Evolutionary conservation across 2,329 filamentous ascomycete genomes (phyloP), one percentile per base, ranked within the genome.

Genomic region (Phialophora tarda): DNA sequence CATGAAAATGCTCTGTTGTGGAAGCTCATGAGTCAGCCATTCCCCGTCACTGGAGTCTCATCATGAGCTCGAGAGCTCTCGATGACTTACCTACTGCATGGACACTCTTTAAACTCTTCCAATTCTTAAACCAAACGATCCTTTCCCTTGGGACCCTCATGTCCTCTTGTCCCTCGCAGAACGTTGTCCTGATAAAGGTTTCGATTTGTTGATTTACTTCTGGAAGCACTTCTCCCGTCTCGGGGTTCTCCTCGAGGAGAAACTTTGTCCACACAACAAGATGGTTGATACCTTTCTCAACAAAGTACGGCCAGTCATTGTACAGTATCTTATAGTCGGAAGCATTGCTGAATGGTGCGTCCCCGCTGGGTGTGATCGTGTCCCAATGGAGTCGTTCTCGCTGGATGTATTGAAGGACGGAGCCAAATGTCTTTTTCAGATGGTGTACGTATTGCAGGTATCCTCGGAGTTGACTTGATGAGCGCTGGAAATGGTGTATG

Each of bases 211-310:
- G 78, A 57, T 88, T 84, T 7, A 88, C 86, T 67, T 83, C 78
- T 2, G 85, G 82, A 0, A 89, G 92, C 75, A 96, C 79, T 70
- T 92, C 88, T 14, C 86, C 89, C 0, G 87, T 81, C 21, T 80
- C 81, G 0, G 86, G 77, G 72, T 95, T 89, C 64, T 93, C 90
- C 61, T 88, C 84, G 26, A 97, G 82, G 56, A 85, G 83, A 74
- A 96, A 97, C 78, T 97, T 97, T 56, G 91, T 95, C 94, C 94
- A 98, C 12, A 97, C 88, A 4, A 97, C 91, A 2, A 97, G 82
- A 76, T 97, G 94, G 17, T 91, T 86, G 70, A 97, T 93, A 59
- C 85, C 83, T 55, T 82, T 75, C 73, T 95, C 92, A 61, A 97
- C 83, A 0, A 92, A 93, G 74, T 97, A 98, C 0, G 94, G 94